A percentile compares a stretch with the other conserved stretches of the same genome.
phyloP scores from a whole-genome alignment of 2,329 filamentous ascomycete genomes.

The Neurospora sp. region DNA sequence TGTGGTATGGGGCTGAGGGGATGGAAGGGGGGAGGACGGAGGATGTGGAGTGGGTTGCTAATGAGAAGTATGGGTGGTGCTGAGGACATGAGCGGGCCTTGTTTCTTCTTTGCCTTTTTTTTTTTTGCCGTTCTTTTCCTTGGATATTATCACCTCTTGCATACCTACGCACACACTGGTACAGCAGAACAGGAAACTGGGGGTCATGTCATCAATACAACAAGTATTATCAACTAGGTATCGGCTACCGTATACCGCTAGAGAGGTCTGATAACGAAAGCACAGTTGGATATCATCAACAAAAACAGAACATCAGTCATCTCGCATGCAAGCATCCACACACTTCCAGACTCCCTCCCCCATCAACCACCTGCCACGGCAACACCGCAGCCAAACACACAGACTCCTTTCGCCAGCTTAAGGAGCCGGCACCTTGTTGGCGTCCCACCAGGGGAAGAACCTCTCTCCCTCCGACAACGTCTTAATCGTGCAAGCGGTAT shows the following conservation, averaged over 20 bases:
- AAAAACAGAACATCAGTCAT: background rate
- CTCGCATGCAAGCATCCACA: background rate
- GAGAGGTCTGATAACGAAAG: background rate
- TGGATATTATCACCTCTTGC: background rate
- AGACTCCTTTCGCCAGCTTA: background rate
- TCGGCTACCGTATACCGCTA: background rate
- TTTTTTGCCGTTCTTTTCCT: background rate
- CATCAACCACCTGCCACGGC: background rate
- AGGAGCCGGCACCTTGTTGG: slow-evolving; percentile 4
- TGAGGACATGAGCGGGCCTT: slow-evolving; percentile 25
- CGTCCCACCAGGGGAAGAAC: slow-evolving; percentile 8
- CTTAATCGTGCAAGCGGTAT: slow-evolving; percentile 11
- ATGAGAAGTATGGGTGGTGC: slow-evolving; percentile 74
- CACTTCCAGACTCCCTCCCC: background rate
- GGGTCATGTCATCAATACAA: background rate
- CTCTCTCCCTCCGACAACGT: slow-evolving; percentile 12
- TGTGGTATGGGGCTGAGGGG: slow-evolving; percentile 54
- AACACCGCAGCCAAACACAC: background rate
- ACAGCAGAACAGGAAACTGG: background rate
- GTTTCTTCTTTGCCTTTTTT: background rate
- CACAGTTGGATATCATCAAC: background rate
- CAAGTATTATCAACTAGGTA: background rate
- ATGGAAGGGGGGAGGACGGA: slow-evolving; percentile 19
- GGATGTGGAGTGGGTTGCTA: slow-evolving; percentile 60
- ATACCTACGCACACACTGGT: background rate